These are phyloP conservation scores for Tripidium arundinaceum DNA, from an alignment of 202 grass and related monocot species.

Conservation along the genomic window DNA sequence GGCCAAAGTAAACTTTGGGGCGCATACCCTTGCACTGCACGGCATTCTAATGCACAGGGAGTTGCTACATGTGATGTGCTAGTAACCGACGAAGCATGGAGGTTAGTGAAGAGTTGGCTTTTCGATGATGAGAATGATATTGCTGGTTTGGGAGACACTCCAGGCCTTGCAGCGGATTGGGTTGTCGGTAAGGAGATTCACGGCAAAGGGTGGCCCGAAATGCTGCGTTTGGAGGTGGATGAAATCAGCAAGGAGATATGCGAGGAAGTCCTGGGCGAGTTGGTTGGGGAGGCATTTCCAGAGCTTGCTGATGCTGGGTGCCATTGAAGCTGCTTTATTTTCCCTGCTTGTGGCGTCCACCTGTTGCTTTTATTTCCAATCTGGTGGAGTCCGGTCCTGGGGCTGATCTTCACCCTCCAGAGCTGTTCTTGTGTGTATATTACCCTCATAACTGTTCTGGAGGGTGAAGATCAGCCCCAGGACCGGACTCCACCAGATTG, in stretches of 20 bases:
- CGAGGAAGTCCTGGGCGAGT: constrained; percentile 48
- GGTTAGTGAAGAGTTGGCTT: constrained; percentile 58
- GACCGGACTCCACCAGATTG: constrained; percentile 43
- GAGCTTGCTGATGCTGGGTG: constrained; percentile 38
- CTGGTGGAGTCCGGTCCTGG: constrained; percentile 36
- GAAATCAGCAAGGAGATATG: constrained; percentile 79
- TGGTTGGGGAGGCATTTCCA: constrained; percentile 63
- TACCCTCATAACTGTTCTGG: constrained; percentile 21
- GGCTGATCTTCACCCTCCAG: constrained; percentile 18
- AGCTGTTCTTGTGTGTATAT: constrained; percentile 32
- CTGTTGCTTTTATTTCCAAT: constrained; percentile 48
- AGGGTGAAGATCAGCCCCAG: constrained; percentile 23
- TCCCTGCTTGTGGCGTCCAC: constrained; percentile 41
- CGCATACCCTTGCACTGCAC: constrained; percentile 47
- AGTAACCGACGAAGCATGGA: constrained; percentile 49
- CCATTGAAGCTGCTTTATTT: constrained; percentile 40
- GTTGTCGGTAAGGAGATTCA: constrained; percentile 53
- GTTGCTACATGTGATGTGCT: constrained; percentile 27
- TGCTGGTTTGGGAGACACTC: constrained; percentile 24
- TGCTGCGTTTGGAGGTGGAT: constrained; percentile 54
- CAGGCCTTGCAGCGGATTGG: constrained; percentile 45
- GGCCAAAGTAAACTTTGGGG: constrained; percentile 47
- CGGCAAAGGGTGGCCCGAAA: constrained; percentile 50
- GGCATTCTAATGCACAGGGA: constrained; percentile 4
- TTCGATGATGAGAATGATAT: constrained; percentile 34